phyloP scores from a whole-genome alignment of 225 moss, liverwort and hornwort species.

The Marchantia polymorpha region DNA sequence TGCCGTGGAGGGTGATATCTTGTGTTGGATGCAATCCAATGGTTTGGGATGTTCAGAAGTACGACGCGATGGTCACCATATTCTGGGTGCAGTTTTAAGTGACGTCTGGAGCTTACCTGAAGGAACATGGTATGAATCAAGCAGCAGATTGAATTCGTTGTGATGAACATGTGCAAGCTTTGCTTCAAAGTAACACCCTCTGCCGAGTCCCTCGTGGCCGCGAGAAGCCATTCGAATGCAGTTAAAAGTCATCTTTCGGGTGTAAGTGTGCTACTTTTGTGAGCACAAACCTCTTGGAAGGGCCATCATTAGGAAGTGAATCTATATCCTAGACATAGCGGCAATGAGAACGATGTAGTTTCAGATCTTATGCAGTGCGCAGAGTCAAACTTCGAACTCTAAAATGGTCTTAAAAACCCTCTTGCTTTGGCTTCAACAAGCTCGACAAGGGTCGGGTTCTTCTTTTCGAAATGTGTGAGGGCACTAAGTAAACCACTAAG shows the following conservation, averaged over 20 bases:
- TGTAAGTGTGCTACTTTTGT: not conserved
- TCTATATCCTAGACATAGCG: not conserved
- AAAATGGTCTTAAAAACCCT: not conserved
- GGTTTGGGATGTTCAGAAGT: not conserved
- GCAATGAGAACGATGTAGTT: not conserved
- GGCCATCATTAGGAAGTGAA: not conserved
- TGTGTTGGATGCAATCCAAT: not conserved
- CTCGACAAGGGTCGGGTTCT: not conserved
- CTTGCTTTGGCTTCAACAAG: not conserved
- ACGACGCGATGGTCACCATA: not conserved
- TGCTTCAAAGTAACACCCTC: not conserved
- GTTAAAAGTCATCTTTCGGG: not conserved
- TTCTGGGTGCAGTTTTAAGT: not conserved
- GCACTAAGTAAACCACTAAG: too few relatives aligned
- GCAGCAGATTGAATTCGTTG: not conserved
- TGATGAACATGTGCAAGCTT: not conserved
- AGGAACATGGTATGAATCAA: not conserved
- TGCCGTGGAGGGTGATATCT: not conserved
- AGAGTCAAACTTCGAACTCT: not conserved
- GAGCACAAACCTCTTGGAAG: not conserved
- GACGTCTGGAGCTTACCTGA: not conserved
- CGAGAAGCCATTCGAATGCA: not conserved
- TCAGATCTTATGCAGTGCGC: not conserved
- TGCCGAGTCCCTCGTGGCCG: not conserved
- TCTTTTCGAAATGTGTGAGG: not conserved